These are phyloP conservation scores for Lipomyces orientalis DNA, from an alignment of 805 yeast species.

Conservation along the genomic window DNA sequence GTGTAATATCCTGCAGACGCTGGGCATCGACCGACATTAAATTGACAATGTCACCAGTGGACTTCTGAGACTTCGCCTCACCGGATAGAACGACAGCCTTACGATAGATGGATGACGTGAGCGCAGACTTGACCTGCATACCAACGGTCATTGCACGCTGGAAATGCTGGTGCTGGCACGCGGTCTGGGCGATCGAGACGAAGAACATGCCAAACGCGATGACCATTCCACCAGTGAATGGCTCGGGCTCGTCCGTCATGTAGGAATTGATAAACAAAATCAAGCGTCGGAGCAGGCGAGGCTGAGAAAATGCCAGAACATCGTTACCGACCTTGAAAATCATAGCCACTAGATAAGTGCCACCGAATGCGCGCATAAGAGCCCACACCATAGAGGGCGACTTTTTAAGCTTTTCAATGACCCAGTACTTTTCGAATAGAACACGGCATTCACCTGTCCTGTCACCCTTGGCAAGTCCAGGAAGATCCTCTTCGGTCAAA, in stretches of 20 bases:
- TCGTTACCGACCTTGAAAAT: constrained; percentile 76
- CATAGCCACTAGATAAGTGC: constrained; percentile 71
- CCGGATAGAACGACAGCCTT: constrained; percentile 74
- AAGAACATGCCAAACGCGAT: constrained; percentile 69
- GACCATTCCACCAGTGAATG: constrained; percentile 63
- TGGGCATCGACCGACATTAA: constrained; percentile 76
- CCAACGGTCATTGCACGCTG: constrained; percentile 60
- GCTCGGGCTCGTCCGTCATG: constrained; percentile 47
- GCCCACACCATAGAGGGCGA: constrained; percentile 65
- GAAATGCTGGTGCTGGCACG: constrained; percentile 70
- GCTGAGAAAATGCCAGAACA: constrained; percentile 81
- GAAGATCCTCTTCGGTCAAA: constrained; percentile 65
- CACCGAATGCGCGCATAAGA: constrained; percentile 73
- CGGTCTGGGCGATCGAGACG: constrained; percentile 64
- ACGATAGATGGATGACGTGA: constrained; percentile 70
- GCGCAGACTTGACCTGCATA: constrained; percentile 65
- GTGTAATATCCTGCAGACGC: constrained; percentile 68
- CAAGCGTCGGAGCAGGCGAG: constrained; percentile 73
- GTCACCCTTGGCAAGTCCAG: constrained; percentile 72
- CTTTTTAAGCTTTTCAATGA: constrained; percentile 51
- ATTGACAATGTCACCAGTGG: constrained; percentile 82
- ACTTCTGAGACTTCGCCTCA: constrained; percentile 61
- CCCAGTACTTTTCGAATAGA: constrained; percentile 66
- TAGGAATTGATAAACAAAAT: constrained; percentile 66
- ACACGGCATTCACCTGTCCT: constrained; percentile 59